These are phyloP conservation scores for Amanita molliuscula DNA, from an alignment of 768 basidiomycete species.

Conservation along the genomic window DNA sequence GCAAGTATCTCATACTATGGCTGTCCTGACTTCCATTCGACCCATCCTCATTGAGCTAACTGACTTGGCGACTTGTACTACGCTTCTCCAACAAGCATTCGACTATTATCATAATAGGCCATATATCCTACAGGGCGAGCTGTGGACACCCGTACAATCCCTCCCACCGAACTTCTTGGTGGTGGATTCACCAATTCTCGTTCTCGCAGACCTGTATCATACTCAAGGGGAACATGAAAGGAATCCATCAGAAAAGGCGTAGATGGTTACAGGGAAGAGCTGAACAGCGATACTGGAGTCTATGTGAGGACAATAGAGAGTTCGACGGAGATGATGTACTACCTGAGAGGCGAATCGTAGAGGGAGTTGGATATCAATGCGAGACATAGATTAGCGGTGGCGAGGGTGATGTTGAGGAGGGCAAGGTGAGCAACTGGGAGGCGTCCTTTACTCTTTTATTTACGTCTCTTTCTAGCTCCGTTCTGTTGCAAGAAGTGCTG, in stretches of 20 bases:
- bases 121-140: slow-evolving; percentile 33
- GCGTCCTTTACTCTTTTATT: neutral
- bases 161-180: slow-evolving; percentile 21
- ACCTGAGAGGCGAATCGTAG: slow-evolving; percentile 12
- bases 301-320: slow-evolving; percentile 80
- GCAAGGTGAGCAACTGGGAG: slow-evolving; percentile 44
- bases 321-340: slow-evolving; percentile 46
- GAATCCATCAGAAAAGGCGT: slow-evolving; percentile 59
- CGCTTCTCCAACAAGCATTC: slow-evolving; percentile 66
- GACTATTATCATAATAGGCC: slow-evolving; percentile 50
- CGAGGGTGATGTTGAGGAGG: slow-evolving; percentile 76
- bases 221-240: slow-evolving; percentile 53
- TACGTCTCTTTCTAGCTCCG: slow-evolving; percentile 39
- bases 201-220: slow-evolving; percentile 79
- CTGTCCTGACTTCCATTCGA: slow-evolving; percentile 68
- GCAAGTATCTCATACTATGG: slow-evolving; percentile 69
- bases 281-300: slow-evolving; percentile 70
- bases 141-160: slow-evolving; percentile 17
- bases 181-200: slow-evolving; percentile 58
- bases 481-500: slow-evolving; percentile 60
- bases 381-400: slow-evolving; percentile 73
- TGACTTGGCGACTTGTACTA: slow-evolving; percentile 54
- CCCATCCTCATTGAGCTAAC: slow-evolving; percentile 66
- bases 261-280: slow-evolving; percentile 87
- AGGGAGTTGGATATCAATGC: slow-evolving; percentile 63